Conservation (phyloP, 106 monocot genomes). For the Dioscorea alata region DNA sequence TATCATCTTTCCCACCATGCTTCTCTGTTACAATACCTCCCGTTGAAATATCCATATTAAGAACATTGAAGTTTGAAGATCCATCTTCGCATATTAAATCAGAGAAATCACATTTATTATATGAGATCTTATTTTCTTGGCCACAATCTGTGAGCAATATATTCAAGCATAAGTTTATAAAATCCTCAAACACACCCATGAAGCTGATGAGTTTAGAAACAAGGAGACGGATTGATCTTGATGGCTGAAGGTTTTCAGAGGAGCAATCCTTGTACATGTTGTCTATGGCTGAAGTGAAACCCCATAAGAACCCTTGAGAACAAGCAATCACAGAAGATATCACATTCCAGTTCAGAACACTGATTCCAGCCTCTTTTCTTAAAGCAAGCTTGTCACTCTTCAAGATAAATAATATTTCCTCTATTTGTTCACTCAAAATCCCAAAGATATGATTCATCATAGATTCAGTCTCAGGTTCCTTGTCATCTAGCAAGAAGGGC, state of each 20-base stretch:
- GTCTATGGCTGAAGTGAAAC: constrained; percentile 40
- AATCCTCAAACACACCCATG: constrained; percentile 45
- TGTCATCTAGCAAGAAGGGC: constrained; percentile 8
- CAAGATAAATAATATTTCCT: constrained; percentile 15
- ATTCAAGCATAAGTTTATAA: constrained; percentile 46
- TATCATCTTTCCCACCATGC: no score
- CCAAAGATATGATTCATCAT: constrained; percentile 31
- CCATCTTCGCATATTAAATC: constrained; percentile 13
- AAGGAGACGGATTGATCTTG: constrained; percentile 12
- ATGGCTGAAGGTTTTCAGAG: background rate
- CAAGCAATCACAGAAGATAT: constrained; percentile 54
- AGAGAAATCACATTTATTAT: background rate
- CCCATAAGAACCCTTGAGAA: constrained; percentile 74
- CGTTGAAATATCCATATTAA: constrained; percentile 9
- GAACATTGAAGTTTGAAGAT: background rate
- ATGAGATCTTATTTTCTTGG: background rate
- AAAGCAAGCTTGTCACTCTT: constrained; percentile 3
- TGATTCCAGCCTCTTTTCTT: constrained; percentile 19
- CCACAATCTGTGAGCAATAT: constrained; percentile 22
- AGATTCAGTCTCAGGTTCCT: constrained; percentile 27
- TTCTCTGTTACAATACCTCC: no score
- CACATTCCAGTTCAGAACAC: constrained; percentile 25
- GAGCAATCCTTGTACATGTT: constrained; percentile 12
- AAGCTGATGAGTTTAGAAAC: constrained; percentile 32
- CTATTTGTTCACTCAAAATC: constrained; percentile 28